phyloP scores from a whole-genome alignment of 176 grass and related monocot species.

The Cenchrus fungigraminus region DNA sequence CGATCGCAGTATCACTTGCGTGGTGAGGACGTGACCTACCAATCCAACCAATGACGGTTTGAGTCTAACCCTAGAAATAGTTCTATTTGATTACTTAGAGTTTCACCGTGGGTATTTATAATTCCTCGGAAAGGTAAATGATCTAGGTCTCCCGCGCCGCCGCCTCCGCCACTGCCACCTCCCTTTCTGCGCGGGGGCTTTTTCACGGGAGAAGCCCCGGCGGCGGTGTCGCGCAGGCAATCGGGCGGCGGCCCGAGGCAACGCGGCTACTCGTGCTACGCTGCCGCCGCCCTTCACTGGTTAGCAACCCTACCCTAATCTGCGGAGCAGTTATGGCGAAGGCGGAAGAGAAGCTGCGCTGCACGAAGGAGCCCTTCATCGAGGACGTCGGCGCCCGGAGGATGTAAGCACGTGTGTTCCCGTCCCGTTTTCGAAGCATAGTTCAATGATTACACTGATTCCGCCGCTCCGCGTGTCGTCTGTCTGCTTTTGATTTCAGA shows the following conservation, averaged over 20 bases:
- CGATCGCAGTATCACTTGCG: background rate
- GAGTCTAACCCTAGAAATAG: fast-evolving
- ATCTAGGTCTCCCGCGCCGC: conserved; percentile 23
- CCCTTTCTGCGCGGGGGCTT: background rate
- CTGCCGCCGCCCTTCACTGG: background rate
- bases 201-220: conserved; percentile 7
- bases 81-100: fast-evolving
- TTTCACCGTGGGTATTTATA: background rate
- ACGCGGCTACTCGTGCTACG: background rate
- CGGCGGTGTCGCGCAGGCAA: background rate
- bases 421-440: background rate
- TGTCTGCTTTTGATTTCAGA: conserved; percentile 48
- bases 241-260: background rate
- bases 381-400: conserved; percentile 65
- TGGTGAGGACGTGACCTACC: fast-evolving
- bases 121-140: background rate
- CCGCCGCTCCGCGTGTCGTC: background rate
- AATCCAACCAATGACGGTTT: fast-evolving
- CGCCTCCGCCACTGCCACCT: conserved; percentile 1
- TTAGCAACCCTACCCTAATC: background rate
- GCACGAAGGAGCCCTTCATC: conserved; percentile 90
- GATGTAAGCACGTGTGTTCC: conserved; percentile 50
- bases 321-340: conserved; percentile 5
- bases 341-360: conserved; percentile 76
- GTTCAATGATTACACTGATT: background rate